Base-by-base conservation (phyloP, 352 stramenopile species). In the Phytophthora colocasiae region DNA sequence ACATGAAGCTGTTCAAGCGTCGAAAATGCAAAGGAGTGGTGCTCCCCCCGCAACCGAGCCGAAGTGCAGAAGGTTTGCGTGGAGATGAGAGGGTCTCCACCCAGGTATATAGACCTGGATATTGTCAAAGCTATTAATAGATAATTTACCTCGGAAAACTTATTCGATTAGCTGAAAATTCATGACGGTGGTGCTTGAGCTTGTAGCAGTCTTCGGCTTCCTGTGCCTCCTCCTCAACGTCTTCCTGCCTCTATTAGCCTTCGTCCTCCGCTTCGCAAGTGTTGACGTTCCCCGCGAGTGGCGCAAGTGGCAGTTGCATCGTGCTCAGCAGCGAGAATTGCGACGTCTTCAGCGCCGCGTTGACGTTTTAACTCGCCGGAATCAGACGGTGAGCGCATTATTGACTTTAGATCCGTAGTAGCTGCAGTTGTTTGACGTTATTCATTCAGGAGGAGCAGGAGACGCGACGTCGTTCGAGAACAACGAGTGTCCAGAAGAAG, bases 141-240 rank as follows among this genome's bases (percentile, higher is more conserved):
- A 71, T 19, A 58, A 52, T 38, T 52, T 58, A 50, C 63, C 9
- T 36, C 14, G 7, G 22, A 36, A 36, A 36, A 10, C 31, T 36
- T 36, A 10, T 36, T 36, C 9, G 32, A 71, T 79, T 74, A 63
- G 67, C 50, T 63, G 63, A 78, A 19, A 46, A 46, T 34, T 10
- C 46, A 50, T 40, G 44, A 55, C n/a, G 50, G 15, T 89, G 34
- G 63, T 55, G 26, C 50, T 69, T 26, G 74, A 89, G 43, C 50
- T 80, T 29, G 24, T 86, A 44, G 78, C 80, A 34, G 47, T 87
- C 44, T 78, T 85, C 46, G 80, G 80, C 26, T 73, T 81, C 32
- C 51, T 82, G 43, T 85, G 70, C 46, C 43, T 80, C 59, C 54
- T 86, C 17, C 63, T 76, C 50, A 80, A 79, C 55, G 54, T 88